A percentile compares a stretch with the other conserved stretches of the same genome.
Conservation (phyloP, 2,329 filamentous ascomycete species). For the Drechslerella dactyloides region DNA sequence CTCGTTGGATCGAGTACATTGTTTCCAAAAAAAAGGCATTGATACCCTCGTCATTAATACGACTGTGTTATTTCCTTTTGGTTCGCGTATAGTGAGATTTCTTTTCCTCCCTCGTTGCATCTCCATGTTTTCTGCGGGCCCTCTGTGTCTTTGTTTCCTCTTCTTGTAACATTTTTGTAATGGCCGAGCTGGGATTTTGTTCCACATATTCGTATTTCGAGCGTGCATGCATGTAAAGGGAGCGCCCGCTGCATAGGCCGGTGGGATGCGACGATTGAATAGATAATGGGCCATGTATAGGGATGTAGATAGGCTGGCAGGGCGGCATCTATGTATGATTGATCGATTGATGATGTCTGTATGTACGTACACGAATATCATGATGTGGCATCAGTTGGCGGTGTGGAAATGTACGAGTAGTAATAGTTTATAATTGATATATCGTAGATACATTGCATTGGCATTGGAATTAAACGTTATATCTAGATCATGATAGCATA, state of each 20-base stretch:
- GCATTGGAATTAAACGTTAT: background rate
- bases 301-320: no score
- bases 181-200: background rate
- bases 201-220: background rate
- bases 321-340: background rate
- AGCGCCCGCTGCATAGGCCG: no score
- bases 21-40: conserved; percentile 41
- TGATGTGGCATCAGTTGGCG: no score
- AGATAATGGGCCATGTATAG: no score
- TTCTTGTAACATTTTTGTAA: background rate
- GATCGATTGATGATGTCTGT: background rate
- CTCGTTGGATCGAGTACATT: no score
- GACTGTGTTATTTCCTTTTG: conserved; percentile 17
- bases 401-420: no score
- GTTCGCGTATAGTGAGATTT: conserved; percentile 9
- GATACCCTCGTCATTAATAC: conserved; percentile 42
- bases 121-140: conserved; percentile 19
- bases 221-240: no score
- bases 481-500: background rate
- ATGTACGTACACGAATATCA: background rate
- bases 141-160: background rate
- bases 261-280: no score
- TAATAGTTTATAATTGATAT: no score
- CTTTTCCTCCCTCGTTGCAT: conserved; percentile 21
- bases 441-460: background rate